Evolutionary conservation across 1,139 yeast genomes (phyloP), one percentile per base, ranked within the genome.

Genomic region (Saccharomyces hybrid): DNA sequence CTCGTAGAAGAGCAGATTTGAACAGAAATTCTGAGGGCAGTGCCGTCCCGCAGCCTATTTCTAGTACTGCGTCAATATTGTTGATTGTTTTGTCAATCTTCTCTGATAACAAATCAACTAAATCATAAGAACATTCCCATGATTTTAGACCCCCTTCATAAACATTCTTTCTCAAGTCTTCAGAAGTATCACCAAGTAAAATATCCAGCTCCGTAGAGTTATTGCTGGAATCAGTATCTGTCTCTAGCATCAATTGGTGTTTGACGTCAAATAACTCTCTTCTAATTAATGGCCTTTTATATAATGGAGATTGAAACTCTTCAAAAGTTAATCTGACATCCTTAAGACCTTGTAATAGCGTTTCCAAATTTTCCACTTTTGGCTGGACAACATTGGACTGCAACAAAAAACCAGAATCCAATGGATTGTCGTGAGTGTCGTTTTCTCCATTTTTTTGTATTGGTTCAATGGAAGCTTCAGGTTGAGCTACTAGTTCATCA

Each of bases 71-170:
- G 14, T 63, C 63, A 16, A 54, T 41, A 16, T 51, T 20, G 4
- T 50, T 23, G 3, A 52, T 25, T 44, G 49, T 20, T 2, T 52
- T 50, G 20, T 60, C 56, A 7, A 32, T 13, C 25, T 52, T 46
- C 1, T 48, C 54, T 1, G 70, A 49, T 34, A 86, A 63, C 49
- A 73, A 68, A 58, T 83, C 84, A 4, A 88, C 83, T 46, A 86
- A 70, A 64, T 91, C 98, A 60, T 83, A 78, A 0, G 96, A 83
- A 63, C 97, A 91, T 67, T 91, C 98, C 98, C 98, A 91, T 54
- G 91, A 86, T 70, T 91, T 91, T 65, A 91, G 78, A 0, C 98
- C 98, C 23, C 98, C 98, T 71, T 91, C 98, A 67, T 91, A 91
- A 0, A 87, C 83, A 57, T 86, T 82, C 57, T 81, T 82, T 57